Percentiles rank a stretch among this genome's conserved stretches.
Conservation (phyloP, 1,284 basidiomycete species). For the Bondarzewia mesenterica region DNA sequence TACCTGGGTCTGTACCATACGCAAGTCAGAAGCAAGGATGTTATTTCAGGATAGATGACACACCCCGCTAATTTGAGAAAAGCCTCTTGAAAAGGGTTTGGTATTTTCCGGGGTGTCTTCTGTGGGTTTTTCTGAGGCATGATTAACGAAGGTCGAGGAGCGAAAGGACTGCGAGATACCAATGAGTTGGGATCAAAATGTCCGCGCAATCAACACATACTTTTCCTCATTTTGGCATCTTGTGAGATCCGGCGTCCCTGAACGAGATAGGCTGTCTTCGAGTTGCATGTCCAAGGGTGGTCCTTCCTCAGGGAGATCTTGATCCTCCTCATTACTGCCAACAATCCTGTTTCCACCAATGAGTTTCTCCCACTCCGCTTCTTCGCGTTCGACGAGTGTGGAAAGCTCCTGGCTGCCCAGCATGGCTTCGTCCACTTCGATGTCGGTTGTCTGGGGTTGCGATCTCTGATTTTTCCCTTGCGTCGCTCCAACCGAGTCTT, state of each 20-base stretch:
- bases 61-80: constrained; percentile 18
- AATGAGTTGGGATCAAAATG: too few relatives aligned
- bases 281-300: constrained; percentile 11
- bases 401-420: constrained; percentile 44
- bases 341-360: constrained; percentile 21
- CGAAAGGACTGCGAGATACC: too few relatives aligned
- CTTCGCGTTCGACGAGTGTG: constrained; percentile 31
- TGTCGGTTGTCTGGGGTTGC: constrained; percentile 13
- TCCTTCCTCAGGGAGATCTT: constrained; percentile 23
- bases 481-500: constrained; percentile 6
- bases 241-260: too few relatives aligned
- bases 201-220: too few relatives aligned
- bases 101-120: constrained; percentile 5
- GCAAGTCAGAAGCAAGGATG: background rate
- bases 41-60: background rate
- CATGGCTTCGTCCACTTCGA: constrained; percentile 49
- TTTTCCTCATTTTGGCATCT: too few relatives aligned
- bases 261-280: background rate
- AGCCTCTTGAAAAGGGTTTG: constrained; percentile 15
- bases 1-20: background rate
- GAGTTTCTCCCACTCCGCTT: constrained; percentile 27
- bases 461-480: background rate
- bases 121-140: background rate
- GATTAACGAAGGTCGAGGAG: too few relatives aligned
- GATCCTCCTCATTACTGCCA: constrained; percentile 21